A percentile compares a stretch with the other conserved stretches of the same genome.
phyloP scores from a whole-genome alignment of 257 asterid species.

The Coffea canephora region DNA sequence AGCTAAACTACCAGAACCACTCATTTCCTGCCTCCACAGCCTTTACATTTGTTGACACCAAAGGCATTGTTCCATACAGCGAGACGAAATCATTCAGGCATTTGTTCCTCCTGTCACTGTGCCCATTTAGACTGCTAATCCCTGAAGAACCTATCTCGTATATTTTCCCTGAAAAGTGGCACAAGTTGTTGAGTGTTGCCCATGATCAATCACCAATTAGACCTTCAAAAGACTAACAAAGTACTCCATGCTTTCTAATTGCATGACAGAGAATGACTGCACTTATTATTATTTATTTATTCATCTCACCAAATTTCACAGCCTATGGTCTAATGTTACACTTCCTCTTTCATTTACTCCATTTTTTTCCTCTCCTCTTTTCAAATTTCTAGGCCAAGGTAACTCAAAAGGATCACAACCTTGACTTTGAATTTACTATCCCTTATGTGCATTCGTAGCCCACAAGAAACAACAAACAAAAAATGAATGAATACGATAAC shows the following conservation, averaged over 20 bases:
- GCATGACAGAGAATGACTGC: background rate
- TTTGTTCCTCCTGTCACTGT: conserved; percentile 38
- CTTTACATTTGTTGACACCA: conserved; percentile 45
- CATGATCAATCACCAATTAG: background rate
- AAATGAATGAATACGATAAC: background rate
- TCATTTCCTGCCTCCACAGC: conserved; percentile 45
- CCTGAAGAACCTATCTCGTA: conserved; percentile 60
- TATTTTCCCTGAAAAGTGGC: conserved; percentile 44
- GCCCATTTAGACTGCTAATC: conserved; percentile 44
- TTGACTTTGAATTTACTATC: background rate
- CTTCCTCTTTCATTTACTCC: background rate
- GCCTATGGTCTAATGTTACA: background rate
- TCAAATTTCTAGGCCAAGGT: too few species aligned
- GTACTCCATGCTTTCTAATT: background rate
- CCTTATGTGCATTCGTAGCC: background rate
- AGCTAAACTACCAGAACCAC: conserved; percentile 46
- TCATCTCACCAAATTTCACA: background rate
- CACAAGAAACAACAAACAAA: too few species aligned
- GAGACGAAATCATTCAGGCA: conserved; percentile 49
- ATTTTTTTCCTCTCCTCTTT: background rate
- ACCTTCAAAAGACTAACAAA: background rate
- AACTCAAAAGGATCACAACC: background rate
- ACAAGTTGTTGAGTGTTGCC: too few species aligned
- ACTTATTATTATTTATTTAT: background rate
- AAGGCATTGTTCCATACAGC: conserved; percentile 54